These are phyloP conservation scores for Alloteropsis semialata DNA, from an alignment of 176 grass and related monocot species.

Conservation along the genomic window DNA sequence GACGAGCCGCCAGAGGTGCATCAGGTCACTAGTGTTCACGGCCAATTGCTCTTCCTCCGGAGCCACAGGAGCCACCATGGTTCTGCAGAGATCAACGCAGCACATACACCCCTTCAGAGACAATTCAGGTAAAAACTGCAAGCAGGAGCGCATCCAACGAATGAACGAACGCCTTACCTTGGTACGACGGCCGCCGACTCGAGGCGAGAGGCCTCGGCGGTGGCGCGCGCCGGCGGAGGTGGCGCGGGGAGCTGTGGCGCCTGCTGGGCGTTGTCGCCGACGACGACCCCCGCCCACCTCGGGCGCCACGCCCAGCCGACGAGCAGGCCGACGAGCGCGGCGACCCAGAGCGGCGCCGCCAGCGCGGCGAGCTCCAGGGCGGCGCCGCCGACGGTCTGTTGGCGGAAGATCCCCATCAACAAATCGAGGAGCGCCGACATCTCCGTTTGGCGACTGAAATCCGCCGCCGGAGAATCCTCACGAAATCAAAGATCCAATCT, in stretches of 20 bases:
- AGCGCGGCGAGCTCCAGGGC: conserved; percentile 55
- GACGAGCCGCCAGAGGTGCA: conserved; percentile 66
- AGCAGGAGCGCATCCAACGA: background rate
- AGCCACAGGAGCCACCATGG: background rate
- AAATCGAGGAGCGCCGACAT: conserved; percentile 67
- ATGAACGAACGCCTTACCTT: conserved; percentile 29
- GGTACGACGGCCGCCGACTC: background rate
- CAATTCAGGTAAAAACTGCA: background rate
- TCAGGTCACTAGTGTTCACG: conserved; percentile 48
- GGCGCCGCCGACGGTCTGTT: conserved; percentile 48
- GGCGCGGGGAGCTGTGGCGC: background rate
- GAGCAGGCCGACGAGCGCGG: conserved; percentile 59
- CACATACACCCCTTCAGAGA: background rate
- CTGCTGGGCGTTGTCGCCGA: background rate
- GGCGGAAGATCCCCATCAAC: conserved; percentile 41
- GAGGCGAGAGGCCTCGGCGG: background rate
- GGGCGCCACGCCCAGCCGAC: conserved; percentile 90
- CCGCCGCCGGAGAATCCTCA: background rate
- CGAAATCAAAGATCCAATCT: background rate
- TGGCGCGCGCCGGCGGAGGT: background rate
- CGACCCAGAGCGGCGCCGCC: conserved; percentile 69
- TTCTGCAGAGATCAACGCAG: background rate
- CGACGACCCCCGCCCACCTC: conserved; percentile 46
- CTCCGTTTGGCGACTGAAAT: too few species aligned
- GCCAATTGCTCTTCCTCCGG: conserved; percentile 29